Base-by-base conservation (phyloP, 306 rosid genomes). In the Lotus japonicus region DNA sequence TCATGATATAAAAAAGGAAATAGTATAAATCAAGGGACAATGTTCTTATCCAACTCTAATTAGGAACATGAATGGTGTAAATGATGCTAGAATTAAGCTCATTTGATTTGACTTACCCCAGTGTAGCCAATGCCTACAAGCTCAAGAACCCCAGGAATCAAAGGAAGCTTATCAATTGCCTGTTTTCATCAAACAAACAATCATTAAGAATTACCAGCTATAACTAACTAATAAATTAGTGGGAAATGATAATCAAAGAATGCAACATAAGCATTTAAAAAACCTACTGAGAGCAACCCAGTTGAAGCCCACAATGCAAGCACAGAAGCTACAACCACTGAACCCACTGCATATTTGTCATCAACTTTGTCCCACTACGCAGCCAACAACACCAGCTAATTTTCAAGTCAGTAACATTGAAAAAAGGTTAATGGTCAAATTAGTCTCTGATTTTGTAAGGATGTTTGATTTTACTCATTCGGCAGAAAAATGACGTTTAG, bases 141-240 rank as follows among this genome's bases (percentile, higher is more conserved):
- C 81, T 94, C 99, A 75, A 94, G 90, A 61, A 77, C 77, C 17
- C 97, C 97, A 68, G 99, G 97, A 81, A 90, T 12, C 39, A 94
- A 50, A 63, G 99, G 99, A 82, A 94, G 96, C 88, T 90, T 86
- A 69, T 90, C 99, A 82, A 94, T 81, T 66, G 96, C 99, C 99
- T 90, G 92, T 67, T 43, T 28, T 28, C 5, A 21, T 21, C 31
- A 26, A 26, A 26, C 31, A 31, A 5, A 31, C 5, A 5, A 31
- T 31, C 36, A 31, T 31, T 31, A 31, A 31, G 36, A 31, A 31
- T 31, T 31, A 31, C 36, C 7, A 31, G 36, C 7, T 26, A 5
- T 31, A 31, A 5, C 7, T 13, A 21, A 16, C n/a, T 23, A 3
- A 59, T 38, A 38, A 6, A 55, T 45, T n/a, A 33, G 7, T 13